phyloP scores from a whole-genome alignment of 352 stramenopile genomes.

The Pelagophyceae sp. region DNA sequence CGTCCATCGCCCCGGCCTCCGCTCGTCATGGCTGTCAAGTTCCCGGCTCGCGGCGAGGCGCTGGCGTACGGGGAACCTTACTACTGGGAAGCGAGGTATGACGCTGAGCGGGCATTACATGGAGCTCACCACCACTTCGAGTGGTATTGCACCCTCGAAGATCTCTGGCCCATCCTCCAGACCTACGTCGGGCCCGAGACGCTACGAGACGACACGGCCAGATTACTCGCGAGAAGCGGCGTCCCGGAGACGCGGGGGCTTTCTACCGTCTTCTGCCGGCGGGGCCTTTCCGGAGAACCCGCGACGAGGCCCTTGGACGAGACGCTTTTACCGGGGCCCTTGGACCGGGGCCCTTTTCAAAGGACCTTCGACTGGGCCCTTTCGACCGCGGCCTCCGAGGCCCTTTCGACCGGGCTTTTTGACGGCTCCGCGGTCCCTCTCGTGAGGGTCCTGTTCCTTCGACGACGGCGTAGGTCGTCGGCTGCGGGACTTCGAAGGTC shows the following conservation, averaged over 20 bases:
- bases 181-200: not conserved
- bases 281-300: too few species aligned
- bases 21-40: not conserved
- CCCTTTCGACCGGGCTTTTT: too few species aligned
- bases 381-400: too few species aligned
- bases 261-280: too few species aligned
- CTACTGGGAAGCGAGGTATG: slow-evolving; percentile 6
- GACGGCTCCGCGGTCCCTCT: too few species aligned
- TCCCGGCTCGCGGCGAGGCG: not conserved
- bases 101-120: not conserved
- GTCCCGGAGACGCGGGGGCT: not conserved
- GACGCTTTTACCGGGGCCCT: too few species aligned
- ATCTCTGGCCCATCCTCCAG: slow-evolving; percentile 11
- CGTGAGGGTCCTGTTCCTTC: too few species aligned
- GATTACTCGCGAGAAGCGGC: not conserved
- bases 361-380: too few species aligned
- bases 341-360: too few species aligned
- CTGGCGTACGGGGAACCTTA: not conserved
- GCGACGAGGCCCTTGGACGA: too few species aligned
- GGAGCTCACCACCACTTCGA: not conserved
- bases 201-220: not conserved
- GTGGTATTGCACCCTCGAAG: not conserved
- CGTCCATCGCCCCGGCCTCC: too few species aligned
- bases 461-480: not conserved
- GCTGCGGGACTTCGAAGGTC: not conserved